Conservation (phyloP, 2,329 filamentous ascomycete genomes). For the Fusarium phyllophilum region DNA sequence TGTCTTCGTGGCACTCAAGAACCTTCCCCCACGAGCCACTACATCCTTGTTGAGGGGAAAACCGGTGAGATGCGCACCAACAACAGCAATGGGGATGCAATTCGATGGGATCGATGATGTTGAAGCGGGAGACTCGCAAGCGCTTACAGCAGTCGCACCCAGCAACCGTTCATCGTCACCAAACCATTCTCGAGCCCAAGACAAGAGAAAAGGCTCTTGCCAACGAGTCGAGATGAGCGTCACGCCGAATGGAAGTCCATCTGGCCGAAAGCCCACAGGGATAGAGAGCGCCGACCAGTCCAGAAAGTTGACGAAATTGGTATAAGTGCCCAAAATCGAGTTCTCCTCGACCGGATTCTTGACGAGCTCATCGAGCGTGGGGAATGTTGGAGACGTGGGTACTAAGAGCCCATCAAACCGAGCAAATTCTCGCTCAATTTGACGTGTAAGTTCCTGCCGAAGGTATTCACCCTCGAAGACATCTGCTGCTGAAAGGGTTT, state of each 20-base stretch:
- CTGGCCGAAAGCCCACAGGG: slow-evolving; percentile 57
- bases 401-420: slow-evolving; percentile 63
- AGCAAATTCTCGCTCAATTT: slow-evolving; percentile 53
- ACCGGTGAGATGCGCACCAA: slow-evolving; percentile 50
- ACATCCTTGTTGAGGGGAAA: slow-evolving; percentile 51
- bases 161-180: slow-evolving; percentile 33
- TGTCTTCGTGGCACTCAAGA: slow-evolving; percentile 43
- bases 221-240: slow-evolving; percentile 51
- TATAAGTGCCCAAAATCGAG: slow-evolving; percentile 64
- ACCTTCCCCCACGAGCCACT: slow-evolving; percentile 42
- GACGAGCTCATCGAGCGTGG: slow-evolving; percentile 61
- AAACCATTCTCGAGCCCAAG: slow-evolving; percentile 45
- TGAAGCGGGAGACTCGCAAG: not conserved
- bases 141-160: slow-evolving; percentile 43
- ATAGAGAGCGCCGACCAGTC: slow-evolving; percentile 65
- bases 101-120: not conserved
- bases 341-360: slow-evolving; percentile 64
- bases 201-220: slow-evolving; percentile 48
- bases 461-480: slow-evolving; percentile 55
- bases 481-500: slow-evolving; percentile 56
- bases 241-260: slow-evolving; percentile 52
- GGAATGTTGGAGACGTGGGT: slow-evolving; percentile 65
- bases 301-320: slow-evolving; percentile 70
- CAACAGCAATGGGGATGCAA: slow-evolving; percentile 45
- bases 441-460: slow-evolving; percentile 52